Evolutionary conservation across 305 asterid genomes (phyloP), one percentile per base, ranked within the genome.

Genomic region (Petunia hybrid): DNA sequence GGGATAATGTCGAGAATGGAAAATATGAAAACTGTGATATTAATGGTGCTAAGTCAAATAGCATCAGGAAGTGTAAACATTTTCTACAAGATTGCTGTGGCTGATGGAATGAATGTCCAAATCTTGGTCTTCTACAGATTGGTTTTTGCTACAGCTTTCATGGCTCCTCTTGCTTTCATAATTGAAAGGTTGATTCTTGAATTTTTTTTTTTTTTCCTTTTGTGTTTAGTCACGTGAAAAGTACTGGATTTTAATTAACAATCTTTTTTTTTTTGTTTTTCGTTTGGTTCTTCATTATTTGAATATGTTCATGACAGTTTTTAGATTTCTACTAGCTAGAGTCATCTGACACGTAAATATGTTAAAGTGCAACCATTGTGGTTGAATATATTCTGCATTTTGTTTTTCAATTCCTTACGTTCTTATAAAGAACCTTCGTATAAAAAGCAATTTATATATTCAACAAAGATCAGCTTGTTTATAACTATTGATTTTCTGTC

Each of bases 151-250:
- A 63, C 88, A 48, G 78, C 69, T 83, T 85, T 81, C 73, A 78
- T 83, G 59, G 84, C 62, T 59, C 90, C 90, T 2, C 66, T 87
- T 62, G 90, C 90, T 80, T 76, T 87, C 55, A 9, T 87, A 68
- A 46, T 79, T n/a, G 88, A 87, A 74, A 87, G 85, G 88, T 85
- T 66, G 59, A 59, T 22, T 14, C 6, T 38, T 62, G 6, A 55
- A 4, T 8, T 61, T 13, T 7, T 2, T 14, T 22, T 22, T 12
- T 3, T 65, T 63, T 40, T 7, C 31, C 31, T 22, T 22, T 22
- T 22, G 0, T 35, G 12, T 61, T 6, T 41, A 46, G 9, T 3
- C 42, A 75, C 38, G 16, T 61, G 14, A 0, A 10, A 10, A 46
- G 4, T 22, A 22, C 31, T 22, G 31, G 31, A 22, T 22, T 22